Evolutionary conservation across 306 rosid genomes (phyloP), one percentile per base, ranked within the genome.

Genomic region (Prunus mume): DNA sequence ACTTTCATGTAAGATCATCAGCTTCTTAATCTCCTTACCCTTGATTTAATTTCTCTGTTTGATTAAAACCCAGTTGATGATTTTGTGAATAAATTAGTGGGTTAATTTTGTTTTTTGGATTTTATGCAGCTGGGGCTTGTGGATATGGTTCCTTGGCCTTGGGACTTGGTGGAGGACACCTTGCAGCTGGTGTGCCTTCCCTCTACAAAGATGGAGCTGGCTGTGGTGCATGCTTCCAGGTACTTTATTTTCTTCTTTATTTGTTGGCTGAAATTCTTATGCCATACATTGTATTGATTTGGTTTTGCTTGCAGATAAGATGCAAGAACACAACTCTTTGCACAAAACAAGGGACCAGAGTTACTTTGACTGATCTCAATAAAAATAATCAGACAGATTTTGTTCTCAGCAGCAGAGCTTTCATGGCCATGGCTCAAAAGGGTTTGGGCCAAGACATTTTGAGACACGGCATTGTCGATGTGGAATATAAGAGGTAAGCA

Each of bases 191-290:
- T 28, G 91, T 83, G 70, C 65, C 93, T 79, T 66, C 96, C 1
- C 85, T 95, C 19, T 95, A 81, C 87, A 85, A 83, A 69, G 51
- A 87, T 30, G 99, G 99, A 75, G 93, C 91, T 11, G 97, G 88
- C 20, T 95, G 99, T 73, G 99, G 99, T 65, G 89, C 97, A 0
- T 95, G 99, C 65, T 92, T 89, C 78, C 96, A 90, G 93, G 98
- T 94, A 1, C 13, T 20, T 1, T 17, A 10, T 56, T 56, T 61
- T 61, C 19, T 13, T 1, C 2, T 38, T 38, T 38, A 38, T 38
- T 38, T 38, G 43, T 38, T 38, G 43, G 43, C 43, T 7, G 20
- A 12, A 51, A 7, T 56, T 72, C 38, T 11, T 38, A 8, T 71
- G 38, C 2, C 6, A 7, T 43, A 6, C 46, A 9, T 32, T 65